These are phyloP conservation scores for Apiospora phragmitis DNA, from an alignment of 2,329 filamentous ascomycete species.

Conservation along the genomic window DNA sequence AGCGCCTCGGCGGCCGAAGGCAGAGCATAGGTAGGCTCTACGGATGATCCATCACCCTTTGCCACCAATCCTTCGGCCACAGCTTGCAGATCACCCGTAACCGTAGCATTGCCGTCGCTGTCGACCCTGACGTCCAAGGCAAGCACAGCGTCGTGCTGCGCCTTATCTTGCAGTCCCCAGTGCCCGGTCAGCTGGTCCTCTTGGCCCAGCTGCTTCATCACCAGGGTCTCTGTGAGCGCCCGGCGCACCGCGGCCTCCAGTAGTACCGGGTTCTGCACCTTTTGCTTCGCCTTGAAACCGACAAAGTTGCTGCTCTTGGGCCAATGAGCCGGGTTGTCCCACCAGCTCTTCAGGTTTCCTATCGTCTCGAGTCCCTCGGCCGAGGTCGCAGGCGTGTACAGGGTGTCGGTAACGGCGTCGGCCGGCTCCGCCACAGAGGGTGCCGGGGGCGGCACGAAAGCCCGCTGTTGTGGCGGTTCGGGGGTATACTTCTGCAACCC, in stretches of 20 bases:
- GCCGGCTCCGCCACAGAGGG: slow-evolving; percentile 28
- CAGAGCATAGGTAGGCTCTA: background rate
- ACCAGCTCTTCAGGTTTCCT: slow-evolving; percentile 51
- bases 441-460: slow-evolving; percentile 20
- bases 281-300: slow-evolving; percentile 42
- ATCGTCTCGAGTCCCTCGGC: slow-evolving; percentile 48
- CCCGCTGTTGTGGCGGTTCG: slow-evolving; percentile 10
- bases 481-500: slow-evolving; percentile 5
- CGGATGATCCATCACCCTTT: background rate
- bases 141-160: slow-evolving; percentile 37
- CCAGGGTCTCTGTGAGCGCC: slow-evolving; percentile 54
- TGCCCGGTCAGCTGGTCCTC: slow-evolving; percentile 22
- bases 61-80: slow-evolving; percentile 34
- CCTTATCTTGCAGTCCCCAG: slow-evolving; percentile 29
- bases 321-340: slow-evolving; percentile 56
- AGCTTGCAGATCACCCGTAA: slow-evolving; percentile 38
- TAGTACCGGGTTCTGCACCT: slow-evolving; percentile 43
- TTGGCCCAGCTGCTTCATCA: slow-evolving; percentile 38
- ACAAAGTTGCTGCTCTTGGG: slow-evolving; percentile 43
- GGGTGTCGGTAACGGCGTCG: slow-evolving; percentile 32
- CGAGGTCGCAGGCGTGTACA: slow-evolving; percentile 49
- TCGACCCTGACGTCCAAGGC: slow-evolving; percentile 38
- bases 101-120: slow-evolving; percentile 39
- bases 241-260: slow-evolving; percentile 51
- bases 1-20: slow-evolving; percentile 41